A percentile compares a stretch with the other conserved stretches of the same genome.
Evolutionary conservation across 2,329 filamentous ascomycete species (phyloP).

Genomic region (Alternaria viburni): DNA sequence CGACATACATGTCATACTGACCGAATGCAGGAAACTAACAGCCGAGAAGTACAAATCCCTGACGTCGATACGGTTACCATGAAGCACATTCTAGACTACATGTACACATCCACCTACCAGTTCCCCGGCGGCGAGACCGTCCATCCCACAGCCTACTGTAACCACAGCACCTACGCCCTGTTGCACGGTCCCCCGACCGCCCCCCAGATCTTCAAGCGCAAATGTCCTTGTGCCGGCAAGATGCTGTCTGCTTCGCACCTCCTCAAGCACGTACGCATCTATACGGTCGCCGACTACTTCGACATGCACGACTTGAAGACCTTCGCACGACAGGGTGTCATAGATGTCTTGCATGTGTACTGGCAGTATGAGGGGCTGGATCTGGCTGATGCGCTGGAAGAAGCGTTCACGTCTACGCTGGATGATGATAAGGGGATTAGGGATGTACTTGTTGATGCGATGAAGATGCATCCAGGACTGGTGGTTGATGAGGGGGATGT

Average conservation of each 20-base stretch:
- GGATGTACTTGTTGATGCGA: background rate
- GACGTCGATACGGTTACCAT: slow-evolving; percentile 1
- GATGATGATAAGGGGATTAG: slow-evolving; percentile 7
- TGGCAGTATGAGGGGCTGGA: slow-evolving; percentile 8
- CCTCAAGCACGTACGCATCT: slow-evolving; percentile 8
- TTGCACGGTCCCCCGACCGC: background rate
- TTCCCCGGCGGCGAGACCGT: slow-evolving; percentile 3
- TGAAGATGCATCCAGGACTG: slow-evolving; percentile 7
- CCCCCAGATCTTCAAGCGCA: slow-evolving; percentile 3
- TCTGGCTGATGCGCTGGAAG: slow-evolving; percentile 4
- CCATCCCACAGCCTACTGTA: slow-evolving; percentile 1
- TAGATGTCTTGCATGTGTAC: slow-evolving; percentile 12
- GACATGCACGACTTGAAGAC: slow-evolving; percentile 2
- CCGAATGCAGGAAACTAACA: background rate
- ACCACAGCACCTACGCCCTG: slow-evolving; percentile 1
- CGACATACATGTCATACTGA: background rate
- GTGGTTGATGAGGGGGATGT: slow-evolving; percentile 13
- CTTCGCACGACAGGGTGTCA: slow-evolving; percentile 1
- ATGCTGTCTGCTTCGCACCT: background rate
- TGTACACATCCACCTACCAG: slow-evolving; percentile 7
- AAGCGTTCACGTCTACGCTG: slow-evolving; percentile 6
- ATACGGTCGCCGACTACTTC: slow-evolving; percentile 12
- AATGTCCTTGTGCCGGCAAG: slow-evolving; percentile 8
- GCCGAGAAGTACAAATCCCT: background rate
- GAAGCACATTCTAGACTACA: slow-evolving; percentile 12